Base-by-base conservation (phyloP, 2,329 filamentous ascomycete species). In the Fusarium dlaminii region DNA sequence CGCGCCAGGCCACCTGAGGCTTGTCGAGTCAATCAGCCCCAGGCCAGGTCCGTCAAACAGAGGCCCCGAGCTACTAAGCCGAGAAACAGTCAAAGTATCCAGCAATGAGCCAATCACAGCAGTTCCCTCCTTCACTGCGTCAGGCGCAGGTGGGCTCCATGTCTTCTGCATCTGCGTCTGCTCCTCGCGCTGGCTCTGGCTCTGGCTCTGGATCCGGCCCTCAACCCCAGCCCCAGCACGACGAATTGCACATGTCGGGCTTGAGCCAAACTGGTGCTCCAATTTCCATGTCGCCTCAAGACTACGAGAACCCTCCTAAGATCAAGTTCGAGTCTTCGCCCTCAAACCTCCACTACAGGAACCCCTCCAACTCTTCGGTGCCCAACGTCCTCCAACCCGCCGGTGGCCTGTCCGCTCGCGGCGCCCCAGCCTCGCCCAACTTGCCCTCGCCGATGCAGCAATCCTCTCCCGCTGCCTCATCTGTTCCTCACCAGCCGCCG, bases 341-440 rank as follows among this genome's bases (percentile, higher is more conserved):
- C 59, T 79, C 82, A 69, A 83, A 82, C 67, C 77, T 83, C 30
- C 84, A 84, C 67, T 84, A 84, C 77, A 81, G 82, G 65, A 75
- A 84, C 77, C 80, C 82, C 59, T 76, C 76, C 71, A 77, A 81
- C 54, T 85, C 84, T 64, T 80, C 84, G 73, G 87, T 90, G 67
- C 89, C 88, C 78, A 90, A 89, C 82, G 84, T 89, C 63, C 85
- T 90, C 72, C 88, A 90, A 80, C 89, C 89, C 42, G 89, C 89
- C 63, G 87, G 87, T 75, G 77, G 77, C 54, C 75, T 79, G 77
- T 77, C 75, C 63, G 70, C 79, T 84, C 78, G 78, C 77, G 65
- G 77, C 78, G 71, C 80, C 81, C 69, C 80, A 80, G 66, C 77
- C 78, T 85, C 85, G 64, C 84, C 86, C 59, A 81, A 82, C 63